Percentiles rank a stretch among this genome's conserved stretches.
Conservation (phyloP, 805 yeast genomes). For the Yarrowia sp. region DNA sequence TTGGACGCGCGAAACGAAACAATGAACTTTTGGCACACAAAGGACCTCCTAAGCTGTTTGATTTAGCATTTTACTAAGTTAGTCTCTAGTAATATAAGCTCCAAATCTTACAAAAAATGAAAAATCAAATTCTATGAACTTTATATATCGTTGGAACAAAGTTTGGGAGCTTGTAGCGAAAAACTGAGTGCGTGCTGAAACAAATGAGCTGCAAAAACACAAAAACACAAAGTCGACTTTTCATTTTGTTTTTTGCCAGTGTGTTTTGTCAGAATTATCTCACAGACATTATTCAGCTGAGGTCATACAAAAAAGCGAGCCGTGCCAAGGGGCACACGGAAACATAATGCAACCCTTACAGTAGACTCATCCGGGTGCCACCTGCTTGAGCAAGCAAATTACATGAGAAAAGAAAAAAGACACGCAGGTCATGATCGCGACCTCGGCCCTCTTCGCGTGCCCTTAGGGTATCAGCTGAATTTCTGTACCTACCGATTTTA, state of each 20-base stretch:
- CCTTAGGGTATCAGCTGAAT: neutral
- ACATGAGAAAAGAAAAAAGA: neutral
- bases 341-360: constrained; percentile 10
- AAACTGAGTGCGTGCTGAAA: neutral
- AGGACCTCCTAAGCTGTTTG: constrained; percentile 3
- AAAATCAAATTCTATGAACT: too few relatives aligned
- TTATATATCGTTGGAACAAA: too few relatives aligned
- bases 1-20: constrained; percentile 20
- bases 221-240: neutral
- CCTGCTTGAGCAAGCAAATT: neutral
- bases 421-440: too few relatives aligned
- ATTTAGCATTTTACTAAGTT: constrained; percentile 10
- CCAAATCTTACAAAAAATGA: too few relatives aligned
- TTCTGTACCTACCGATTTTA: neutral
- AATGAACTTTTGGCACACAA: constrained; percentile 5
- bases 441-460: too few relatives aligned
- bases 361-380: neutral
- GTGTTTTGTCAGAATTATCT: constrained; percentile 6
- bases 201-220: neutral
- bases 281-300: neutral
- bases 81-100: neutral
- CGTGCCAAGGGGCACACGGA: neutral
- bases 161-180: neutral
- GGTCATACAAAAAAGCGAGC: neutral
- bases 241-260: neutral